These are phyloP conservation scores for Camelina sativa DNA, from an alignment of 345 rosid species.

Conservation along the genomic window DNA sequence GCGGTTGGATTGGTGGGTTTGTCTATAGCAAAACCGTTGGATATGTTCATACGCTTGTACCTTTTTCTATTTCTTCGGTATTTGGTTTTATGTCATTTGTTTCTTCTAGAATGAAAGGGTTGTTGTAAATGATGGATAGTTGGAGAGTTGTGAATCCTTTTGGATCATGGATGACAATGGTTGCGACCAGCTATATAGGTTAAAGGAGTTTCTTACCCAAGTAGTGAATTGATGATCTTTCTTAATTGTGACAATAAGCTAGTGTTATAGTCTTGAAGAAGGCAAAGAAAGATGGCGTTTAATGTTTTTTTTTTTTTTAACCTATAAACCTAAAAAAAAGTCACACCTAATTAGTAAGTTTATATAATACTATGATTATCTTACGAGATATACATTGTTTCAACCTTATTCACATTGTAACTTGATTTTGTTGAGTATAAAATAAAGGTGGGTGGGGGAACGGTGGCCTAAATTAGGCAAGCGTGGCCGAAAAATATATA, in stretches of 20 bases:
- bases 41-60: slow-evolving; percentile 34
- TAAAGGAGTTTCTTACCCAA: background rate
- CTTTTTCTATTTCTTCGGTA: slow-evolving; percentile 11
- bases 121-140: slow-evolving; percentile 40
- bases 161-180: slow-evolving; percentile 31
- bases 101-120: slow-evolving; percentile 24
- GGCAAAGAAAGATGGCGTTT: background rate
- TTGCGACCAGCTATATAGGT: slow-evolving; percentile 26
- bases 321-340: background rate
- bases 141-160: slow-evolving; percentile 26
- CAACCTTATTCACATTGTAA: background rate
- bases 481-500: slow-evolving; percentile 25
- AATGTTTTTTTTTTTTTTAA: background rate
- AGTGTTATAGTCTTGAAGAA: too few relatives aligned
- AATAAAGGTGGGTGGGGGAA: slow-evolving; percentile 35
- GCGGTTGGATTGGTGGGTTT: slow-evolving; percentile 36
- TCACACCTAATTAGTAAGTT: background rate
- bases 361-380: background rate
- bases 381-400: background rate
- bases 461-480: slow-evolving; percentile 43
- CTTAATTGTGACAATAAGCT: background rate
- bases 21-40: slow-evolving; percentile 41
- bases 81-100: slow-evolving; percentile 8
- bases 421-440: background rate
- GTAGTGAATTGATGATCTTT: slow-evolving; percentile 12